Conservation (phyloP, 345 rosid genomes). For the Citrus mangshanensis region DNA sequence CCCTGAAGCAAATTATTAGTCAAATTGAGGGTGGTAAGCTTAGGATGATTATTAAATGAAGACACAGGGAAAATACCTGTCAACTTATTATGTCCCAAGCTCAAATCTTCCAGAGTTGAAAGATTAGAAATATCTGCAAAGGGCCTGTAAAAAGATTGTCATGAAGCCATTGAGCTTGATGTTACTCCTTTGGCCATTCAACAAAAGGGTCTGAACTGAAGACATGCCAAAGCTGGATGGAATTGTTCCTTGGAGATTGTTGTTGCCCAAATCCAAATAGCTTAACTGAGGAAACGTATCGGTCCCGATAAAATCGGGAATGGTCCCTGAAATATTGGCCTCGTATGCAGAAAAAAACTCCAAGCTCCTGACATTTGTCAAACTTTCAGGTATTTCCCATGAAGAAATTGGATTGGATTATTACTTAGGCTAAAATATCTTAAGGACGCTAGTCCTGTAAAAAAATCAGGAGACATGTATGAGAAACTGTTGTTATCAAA, state of each 20-base stretch:
- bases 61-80: slow-evolving; percentile 47
- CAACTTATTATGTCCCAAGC: slow-evolving; percentile 34
- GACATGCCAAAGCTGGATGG: slow-evolving; percentile 20
- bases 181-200: background rate
- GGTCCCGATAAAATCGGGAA: background rate
- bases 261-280: background rate
- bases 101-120: slow-evolving; percentile 22
- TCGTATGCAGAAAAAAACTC: slow-evolving; percentile 34
- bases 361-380: slow-evolving; percentile 39
- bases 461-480: slow-evolving; percentile 54
- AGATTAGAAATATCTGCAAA: slow-evolving; percentile 31
- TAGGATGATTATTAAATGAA: slow-evolving; percentile 30
- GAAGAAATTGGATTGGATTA: slow-evolving; percentile 45
- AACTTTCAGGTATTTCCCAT: slow-evolving; percentile 53
- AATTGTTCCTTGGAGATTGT: slow-evolving; percentile 36
- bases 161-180: slow-evolving; percentile 41
- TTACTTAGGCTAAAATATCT: slow-evolving; percentile 32
- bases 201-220: slow-evolving; percentile 20
- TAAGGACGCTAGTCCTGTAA: slow-evolving; percentile 45
- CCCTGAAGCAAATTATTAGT: slow-evolving; percentile 62
- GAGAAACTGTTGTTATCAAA: slow-evolving; percentile 45
- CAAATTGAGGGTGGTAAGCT: slow-evolving; percentile 27
- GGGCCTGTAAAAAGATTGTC: slow-evolving; percentile 51
- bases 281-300: background rate
- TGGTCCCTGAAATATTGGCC: background rate